Evolutionary conservation across 352 stramenopile genomes (phyloP).

Genomic region (Elongisporangium anandrum): DNA sequence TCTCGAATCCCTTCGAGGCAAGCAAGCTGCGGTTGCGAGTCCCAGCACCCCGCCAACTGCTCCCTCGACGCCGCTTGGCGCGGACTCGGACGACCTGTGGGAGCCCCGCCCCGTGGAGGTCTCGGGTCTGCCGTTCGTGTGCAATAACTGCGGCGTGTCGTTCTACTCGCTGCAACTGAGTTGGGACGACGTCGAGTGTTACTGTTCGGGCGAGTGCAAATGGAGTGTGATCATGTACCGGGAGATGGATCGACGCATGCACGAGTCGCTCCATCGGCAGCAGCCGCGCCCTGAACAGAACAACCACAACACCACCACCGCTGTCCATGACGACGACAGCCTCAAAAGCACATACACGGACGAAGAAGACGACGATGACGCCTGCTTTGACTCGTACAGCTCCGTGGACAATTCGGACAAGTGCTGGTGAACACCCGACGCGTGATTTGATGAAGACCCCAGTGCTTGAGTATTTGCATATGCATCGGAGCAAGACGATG

Average conservation of each 20-base stretch:
- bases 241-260: conserved; percentile 75
- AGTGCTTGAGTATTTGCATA: not conserved
- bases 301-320: not conserved
- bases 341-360: conserved; percentile 17
- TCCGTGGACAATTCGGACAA: not conserved
- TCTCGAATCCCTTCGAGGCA: not conserved
- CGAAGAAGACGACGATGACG: conserved; percentile 11
- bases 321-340: not conserved
- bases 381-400: conserved; percentile 2
- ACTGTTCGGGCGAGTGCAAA: conserved; percentile 87
- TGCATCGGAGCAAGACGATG: not conserved
- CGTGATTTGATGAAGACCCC: not conserved
- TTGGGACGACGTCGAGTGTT: conserved; percentile 65
- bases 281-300: not conserved
- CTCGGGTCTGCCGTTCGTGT: conserved; percentile 71
- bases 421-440: not conserved
- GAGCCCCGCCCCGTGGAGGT: conserved; percentile 14
- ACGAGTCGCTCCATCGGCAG: conserved; percentile 12
- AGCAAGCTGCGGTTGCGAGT: not conserved
- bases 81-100: conserved; percentile 8
- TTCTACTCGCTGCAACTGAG: conserved; percentile 75
- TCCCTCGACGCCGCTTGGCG: conserved; percentile 13
- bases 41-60: not conserved
- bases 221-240: conserved; percentile 86
- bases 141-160: conserved; percentile 77